Evolutionary conservation across 305 asterid genomes (phyloP), one percentile per base, ranked within the genome.

Genomic region (Fraxinus platypoda): DNA sequence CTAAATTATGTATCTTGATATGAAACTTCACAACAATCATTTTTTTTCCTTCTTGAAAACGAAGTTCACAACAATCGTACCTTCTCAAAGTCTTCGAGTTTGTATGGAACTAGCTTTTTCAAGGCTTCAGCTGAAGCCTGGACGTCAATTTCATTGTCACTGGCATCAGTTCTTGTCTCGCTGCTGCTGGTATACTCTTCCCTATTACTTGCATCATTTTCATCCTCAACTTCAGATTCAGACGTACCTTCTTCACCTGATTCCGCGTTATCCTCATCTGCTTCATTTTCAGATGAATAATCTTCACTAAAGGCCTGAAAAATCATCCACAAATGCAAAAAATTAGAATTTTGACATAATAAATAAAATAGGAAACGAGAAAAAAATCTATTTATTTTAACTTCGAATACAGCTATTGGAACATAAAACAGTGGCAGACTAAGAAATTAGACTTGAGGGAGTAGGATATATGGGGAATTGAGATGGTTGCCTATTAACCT

Each of bases 171-270:
- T 87, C 79, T 92, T 70, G 88, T 88, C 86, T 93, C 98, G 5
- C 90, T 89, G 77, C 94, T 89, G 88, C 97, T 94, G 77, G 97
- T 83, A 90, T 90, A 91, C 74, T 93, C 98, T 81, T 92, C 99
- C 83, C 92, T 98, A 76, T 94, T 93, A 84, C 87, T 87, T 57
- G 88, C 93, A 80, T 88, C 93, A 84, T 91, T 93, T 81, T 90
- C 94, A 81, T 93, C 97, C 77, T 94, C 99, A 57, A 34, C 81
- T 87, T 96, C 99, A 73, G 98, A 92, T 66, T 96, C 98, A 17
- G 98, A 91, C 37, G 89, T 83, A 85, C 89, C 46, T 76, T 90
- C 94, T 81, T 86, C 92, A 80, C 79, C 90, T 78, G 89, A 89
- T 84, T 87, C 96, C 78, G 87, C 89, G 82, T 85, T 72, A 35